A percentile compares a stretch with the other conserved stretches of the same genome.
Conservation (phyloP, 305 asterid genomes). For the Ilex paraguariensis region DNA sequence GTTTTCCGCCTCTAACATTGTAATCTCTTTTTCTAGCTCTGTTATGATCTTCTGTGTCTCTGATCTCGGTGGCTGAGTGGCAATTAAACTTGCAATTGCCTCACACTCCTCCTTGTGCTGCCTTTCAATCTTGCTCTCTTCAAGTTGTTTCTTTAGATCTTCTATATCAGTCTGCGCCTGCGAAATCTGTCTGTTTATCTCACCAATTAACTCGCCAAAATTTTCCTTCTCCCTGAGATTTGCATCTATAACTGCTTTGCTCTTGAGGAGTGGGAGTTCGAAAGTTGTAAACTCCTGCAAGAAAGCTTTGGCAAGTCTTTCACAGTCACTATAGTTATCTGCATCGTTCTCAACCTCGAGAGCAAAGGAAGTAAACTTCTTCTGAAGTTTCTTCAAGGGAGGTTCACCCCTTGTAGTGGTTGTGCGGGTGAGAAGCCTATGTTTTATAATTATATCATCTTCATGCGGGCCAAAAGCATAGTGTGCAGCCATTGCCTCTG, state of each 20-base stretch:
- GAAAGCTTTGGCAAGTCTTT: constrained; percentile 76
- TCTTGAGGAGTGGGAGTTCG: constrained; percentile 85
- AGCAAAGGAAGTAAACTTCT: constrained; percentile 71
- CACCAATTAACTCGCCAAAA: constrained; percentile 68
- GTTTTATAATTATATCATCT: constrained; percentile 81
- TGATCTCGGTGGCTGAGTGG: constrained; percentile 81
- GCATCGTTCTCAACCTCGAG: constrained; percentile 71
- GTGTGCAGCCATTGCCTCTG: constrained; percentile 60
- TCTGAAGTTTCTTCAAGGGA: constrained; percentile 88
- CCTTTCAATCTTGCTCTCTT: constrained; percentile 91
- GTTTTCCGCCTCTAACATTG: constrained; percentile 70
- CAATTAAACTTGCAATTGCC: constrained; percentile 79
- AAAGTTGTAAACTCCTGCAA: constrained; percentile 84
- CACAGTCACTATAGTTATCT: constrained; percentile 74
- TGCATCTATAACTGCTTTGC: constrained; percentile 75
- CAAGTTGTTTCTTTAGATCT: constrained; percentile 83
- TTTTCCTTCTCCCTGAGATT: constrained; percentile 88
- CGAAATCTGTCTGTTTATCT: constrained; percentile 65
- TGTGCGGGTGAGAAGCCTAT: constrained; percentile 87
- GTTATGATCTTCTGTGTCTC: constrained; percentile 68
- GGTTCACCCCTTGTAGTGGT: constrained; percentile 98
- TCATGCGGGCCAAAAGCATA: constrained; percentile 93
- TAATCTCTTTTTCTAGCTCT: constrained; percentile 78
- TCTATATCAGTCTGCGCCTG: constrained; percentile 79
- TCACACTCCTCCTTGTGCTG: constrained; percentile 96